Conservation (phyloP, 225 moss, liverwort and hornwort species). For the Bryoerythrophyllum caledonicum region DNA sequence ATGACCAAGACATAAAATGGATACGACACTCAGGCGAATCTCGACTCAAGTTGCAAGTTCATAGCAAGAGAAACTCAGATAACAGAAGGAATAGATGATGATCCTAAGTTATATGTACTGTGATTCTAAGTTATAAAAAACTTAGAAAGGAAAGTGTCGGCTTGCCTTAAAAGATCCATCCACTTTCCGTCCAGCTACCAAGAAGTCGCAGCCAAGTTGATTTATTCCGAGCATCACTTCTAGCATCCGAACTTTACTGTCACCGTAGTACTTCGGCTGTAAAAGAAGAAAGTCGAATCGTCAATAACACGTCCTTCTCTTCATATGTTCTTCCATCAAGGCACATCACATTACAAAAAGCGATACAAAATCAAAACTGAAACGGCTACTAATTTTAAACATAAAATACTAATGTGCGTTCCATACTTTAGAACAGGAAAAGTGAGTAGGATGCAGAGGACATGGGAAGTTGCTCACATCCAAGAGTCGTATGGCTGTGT, state of each 20-base stretch:
- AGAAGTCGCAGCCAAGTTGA: conserved; percentile 84
- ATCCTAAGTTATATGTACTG: background rate
- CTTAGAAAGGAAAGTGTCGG: background rate
- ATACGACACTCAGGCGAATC: background rate
- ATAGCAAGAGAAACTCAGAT: conserved; percentile 1
- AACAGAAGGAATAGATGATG: background rate
- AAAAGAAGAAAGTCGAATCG: conserved; percentile 18
- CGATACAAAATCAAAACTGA: background rate
- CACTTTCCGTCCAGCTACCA: conserved; percentile 92
- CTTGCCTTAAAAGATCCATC: conserved; percentile 69
- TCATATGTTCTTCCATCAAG: background rate
- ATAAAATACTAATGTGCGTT: background rate
- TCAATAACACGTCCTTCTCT: background rate
- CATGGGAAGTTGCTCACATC: conserved; percentile 48
- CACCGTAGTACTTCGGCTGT: conserved; percentile 91
- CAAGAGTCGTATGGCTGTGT: conserved; percentile 82
- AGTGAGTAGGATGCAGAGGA: background rate
- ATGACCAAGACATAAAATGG: background rate
- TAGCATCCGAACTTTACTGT: conserved; percentile 74
- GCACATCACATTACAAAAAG: background rate
- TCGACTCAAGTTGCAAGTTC: background rate
- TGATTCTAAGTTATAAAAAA: background rate
- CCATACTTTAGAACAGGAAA: conserved; percentile 1
- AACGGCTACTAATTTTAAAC: background rate
- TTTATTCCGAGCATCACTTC: conserved; percentile 67